A percentile compares a stretch with the other conserved stretches of the same genome.
Evolutionary conservation across 306 rosid species (phyloP).

Genomic region (Malus orientalis): DNA sequence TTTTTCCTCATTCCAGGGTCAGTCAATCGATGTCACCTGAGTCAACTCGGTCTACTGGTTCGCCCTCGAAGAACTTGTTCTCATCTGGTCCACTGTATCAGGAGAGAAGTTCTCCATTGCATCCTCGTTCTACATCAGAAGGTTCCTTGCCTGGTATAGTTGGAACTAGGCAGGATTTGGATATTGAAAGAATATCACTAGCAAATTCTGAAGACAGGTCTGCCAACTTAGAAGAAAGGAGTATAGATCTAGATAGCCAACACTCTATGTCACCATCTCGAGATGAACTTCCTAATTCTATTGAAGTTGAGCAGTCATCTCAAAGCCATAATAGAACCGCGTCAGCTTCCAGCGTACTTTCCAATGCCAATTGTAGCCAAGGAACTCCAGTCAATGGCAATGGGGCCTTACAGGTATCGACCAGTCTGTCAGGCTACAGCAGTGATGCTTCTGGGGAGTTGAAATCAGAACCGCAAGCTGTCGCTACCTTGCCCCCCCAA

Average conservation of each 20-base stretch:
- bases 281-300: slow-evolving; percentile 40
- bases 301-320: slow-evolving; percentile 37
- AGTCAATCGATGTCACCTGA: slow-evolving; percentile 54
- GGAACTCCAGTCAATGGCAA: slow-evolving; percentile 49
- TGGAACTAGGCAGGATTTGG: slow-evolving; percentile 49
- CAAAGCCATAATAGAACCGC: slow-evolving; percentile 52
- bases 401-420: slow-evolving; percentile 38
- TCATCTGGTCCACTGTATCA: slow-evolving; percentile 38
- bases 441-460: slow-evolving; percentile 63
- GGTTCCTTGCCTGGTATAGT: slow-evolving; percentile 50
- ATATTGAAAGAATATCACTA: slow-evolving; percentile 35
- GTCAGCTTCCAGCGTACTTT: slow-evolving; percentile 53
- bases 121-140: slow-evolving; percentile 71
- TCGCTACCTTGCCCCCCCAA: slow-evolving; percentile 22
- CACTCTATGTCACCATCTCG: slow-evolving; percentile 50
- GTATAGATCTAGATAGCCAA: slow-evolving; percentile 44
- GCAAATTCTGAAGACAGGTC: slow-evolving; percentile 56
- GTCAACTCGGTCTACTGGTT: slow-evolving; percentile 47
- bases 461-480: slow-evolving; percentile 46
- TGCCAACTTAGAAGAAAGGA: slow-evolving; percentile 55
- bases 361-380: slow-evolving; percentile 36
- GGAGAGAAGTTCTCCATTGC: slow-evolving; percentile 63
- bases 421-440: slow-evolving; percentile 46
- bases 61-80: slow-evolving; percentile 37
- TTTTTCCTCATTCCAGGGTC: slow-evolving; percentile 48